Evolutionary conservation across 768 basidiomycete species (phyloP).

Genomic region (Pleurotus tuber-regium): DNA sequence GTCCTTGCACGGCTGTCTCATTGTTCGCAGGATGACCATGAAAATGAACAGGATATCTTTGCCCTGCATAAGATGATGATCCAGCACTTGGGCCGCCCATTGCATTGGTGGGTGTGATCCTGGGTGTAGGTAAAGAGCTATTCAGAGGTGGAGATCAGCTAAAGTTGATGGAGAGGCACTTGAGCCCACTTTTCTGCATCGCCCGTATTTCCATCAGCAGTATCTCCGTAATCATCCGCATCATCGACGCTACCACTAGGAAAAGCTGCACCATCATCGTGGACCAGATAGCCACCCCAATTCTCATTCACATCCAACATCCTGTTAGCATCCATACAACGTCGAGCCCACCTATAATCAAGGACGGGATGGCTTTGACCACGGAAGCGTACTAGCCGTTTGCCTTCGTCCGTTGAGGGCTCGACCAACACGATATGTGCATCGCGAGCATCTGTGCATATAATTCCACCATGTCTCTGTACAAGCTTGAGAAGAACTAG

Average conservation of each 20-base stretch:
- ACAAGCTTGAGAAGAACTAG: conserved; percentile 6
- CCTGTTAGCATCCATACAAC: conserved; percentile 39
- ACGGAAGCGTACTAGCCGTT: conserved; percentile 59
- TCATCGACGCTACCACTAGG: too few species aligned
- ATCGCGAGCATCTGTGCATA: conserved; percentile 47
- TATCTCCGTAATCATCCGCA: conserved; percentile 24
- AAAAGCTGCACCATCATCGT: conserved; percentile 45
- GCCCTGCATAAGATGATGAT: too few species aligned
- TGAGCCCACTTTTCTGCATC: too few species aligned
- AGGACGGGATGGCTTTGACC: conserved; percentile 50
- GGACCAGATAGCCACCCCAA: conserved; percentile 48
- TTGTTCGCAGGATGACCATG: too few species aligned
- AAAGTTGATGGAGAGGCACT: conserved; percentile 21
- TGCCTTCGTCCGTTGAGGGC: conserved; percentile 45
- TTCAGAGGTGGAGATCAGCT: conserved; percentile 35
- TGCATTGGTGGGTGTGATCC: conserved; percentile 49
- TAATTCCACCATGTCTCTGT: conserved; percentile 53
- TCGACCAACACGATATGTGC: conserved; percentile 63
- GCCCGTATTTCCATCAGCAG: too few species aligned
- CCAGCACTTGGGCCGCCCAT: background rate
- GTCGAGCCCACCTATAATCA: conserved; percentile 50
- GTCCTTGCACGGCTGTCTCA: too few species aligned
- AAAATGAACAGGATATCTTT: too few species aligned
- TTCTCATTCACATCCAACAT: conserved; percentile 45
- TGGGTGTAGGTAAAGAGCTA: conserved; percentile 62